phyloP scores from a whole-genome alignment of 768 basidiomycete genomes.

The Thelephora aurantiotincta region DNA sequence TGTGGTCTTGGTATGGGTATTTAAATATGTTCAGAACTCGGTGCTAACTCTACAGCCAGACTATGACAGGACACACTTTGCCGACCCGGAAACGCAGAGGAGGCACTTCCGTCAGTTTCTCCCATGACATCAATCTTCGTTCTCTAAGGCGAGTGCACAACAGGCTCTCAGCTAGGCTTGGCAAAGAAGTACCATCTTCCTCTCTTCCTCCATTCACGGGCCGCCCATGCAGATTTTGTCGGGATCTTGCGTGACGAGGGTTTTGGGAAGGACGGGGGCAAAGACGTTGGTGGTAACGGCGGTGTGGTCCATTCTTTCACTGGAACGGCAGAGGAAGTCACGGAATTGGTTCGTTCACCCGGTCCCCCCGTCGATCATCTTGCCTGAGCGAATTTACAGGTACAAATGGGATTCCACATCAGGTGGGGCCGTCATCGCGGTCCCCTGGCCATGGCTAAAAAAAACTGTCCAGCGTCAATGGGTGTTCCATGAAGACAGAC shows the following conservation, averaged over 20 bases:
- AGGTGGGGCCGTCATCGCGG: slow-evolving; percentile 19
- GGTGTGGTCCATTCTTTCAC: slow-evolving; percentile 83
- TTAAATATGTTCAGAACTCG: neutral
- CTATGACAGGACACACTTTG: slow-evolving; percentile 63
- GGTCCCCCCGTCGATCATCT: neutral
- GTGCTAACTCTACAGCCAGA: slow-evolving; percentile 26
- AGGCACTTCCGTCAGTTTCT: slow-evolving; percentile 42
- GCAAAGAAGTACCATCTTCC: slow-evolving; percentile 64
- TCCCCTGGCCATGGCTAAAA: neutral
- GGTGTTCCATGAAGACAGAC: slow-evolving; percentile 63
- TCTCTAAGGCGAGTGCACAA: neutral
- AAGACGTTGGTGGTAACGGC: slow-evolving; percentile 39
- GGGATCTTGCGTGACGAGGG: slow-evolving; percentile 50
- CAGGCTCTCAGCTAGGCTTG: slow-evolving; percentile 36
- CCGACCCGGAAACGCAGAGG: slow-evolving; percentile 43
- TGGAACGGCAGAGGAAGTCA: slow-evolving; percentile 44
- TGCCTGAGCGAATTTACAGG: slow-evolving; percentile 22
- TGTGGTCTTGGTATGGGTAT: slow-evolving; percentile 51
- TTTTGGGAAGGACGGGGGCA: slow-evolving; percentile 42
- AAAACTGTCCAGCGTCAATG: slow-evolving; percentile 40
- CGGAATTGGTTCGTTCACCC: slow-evolving; percentile 41
- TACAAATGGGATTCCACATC: slow-evolving; percentile 61
- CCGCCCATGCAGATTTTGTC: slow-evolving; percentile 62
- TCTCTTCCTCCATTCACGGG: slow-evolving; percentile 68
- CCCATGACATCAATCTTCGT: neutral